Conservation (phyloP, 257 asterid species). For the Rehmannia glutinosa region DNA sequence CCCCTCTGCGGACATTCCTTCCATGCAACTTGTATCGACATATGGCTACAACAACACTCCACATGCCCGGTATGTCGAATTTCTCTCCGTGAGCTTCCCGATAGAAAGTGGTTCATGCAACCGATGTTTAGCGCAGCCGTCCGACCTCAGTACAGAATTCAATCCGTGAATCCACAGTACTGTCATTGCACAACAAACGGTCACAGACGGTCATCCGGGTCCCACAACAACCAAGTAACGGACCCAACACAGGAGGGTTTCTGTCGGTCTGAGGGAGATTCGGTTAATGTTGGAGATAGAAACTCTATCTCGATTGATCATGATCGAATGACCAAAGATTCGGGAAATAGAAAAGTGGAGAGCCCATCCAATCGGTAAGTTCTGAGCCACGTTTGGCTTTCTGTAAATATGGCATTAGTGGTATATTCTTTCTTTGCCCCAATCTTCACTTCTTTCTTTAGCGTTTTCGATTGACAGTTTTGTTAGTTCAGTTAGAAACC, state of each 20-base stretch:
- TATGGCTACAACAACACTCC: conserved; percentile 72
- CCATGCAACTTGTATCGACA: conserved; percentile 67
- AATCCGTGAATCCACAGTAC: conserved; percentile 27
- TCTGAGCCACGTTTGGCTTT: neutral
- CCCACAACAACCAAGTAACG: conserved; percentile 25
- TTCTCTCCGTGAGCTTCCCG: conserved; percentile 65
- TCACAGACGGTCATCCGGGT: conserved; percentile 23
- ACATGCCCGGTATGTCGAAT: conserved; percentile 85
- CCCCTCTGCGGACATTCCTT: conserved; percentile 70
- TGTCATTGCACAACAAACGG: conserved; percentile 33
- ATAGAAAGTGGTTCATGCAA: conserved; percentile 54
- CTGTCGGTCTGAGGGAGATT: conserved; percentile 16
- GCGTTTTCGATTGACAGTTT: conserved; percentile 8
- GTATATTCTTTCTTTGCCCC: too few species aligned
- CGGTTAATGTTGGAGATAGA: conserved; percentile 9
- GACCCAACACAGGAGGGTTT: conserved; percentile 21
- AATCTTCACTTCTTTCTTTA: too few species aligned
- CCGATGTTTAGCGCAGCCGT: conserved; percentile 72
- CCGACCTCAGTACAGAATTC: conserved; percentile 42
- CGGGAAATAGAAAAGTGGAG: conserved; percentile 30
- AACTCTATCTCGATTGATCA: conserved; percentile 16
- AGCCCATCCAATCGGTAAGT: conserved; percentile 38
- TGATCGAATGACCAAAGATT: conserved; percentile 17
- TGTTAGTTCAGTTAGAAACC: conserved; percentile 13
- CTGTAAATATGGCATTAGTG: conserved; percentile 23